A percentile compares a stretch with the other conserved stretches of the same genome.
phyloP scores from a whole-genome alignment of 1,284 basidiomycete species.

The Violaceomyces palustris region DNA sequence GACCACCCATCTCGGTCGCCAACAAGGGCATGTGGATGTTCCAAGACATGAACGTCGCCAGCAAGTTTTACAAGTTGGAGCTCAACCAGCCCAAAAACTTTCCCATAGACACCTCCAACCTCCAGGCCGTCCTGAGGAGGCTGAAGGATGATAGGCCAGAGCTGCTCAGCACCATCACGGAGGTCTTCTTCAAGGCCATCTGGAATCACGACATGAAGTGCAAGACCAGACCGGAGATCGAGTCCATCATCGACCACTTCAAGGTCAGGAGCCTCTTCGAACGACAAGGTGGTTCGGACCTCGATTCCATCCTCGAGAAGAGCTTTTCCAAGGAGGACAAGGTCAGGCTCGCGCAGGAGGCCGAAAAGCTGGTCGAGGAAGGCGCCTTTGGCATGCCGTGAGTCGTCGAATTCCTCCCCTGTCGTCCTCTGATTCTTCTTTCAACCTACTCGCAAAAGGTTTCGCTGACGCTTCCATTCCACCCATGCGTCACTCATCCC shows the following conservation, averaged over 20 bases:
- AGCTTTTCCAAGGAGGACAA: slow-evolving; percentile 8
- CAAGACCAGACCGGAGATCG: slow-evolving; percentile 17
- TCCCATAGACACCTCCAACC: slow-evolving; percentile 39
- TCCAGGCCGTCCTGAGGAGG: slow-evolving; percentile 28
- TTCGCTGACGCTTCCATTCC: too few species aligned
- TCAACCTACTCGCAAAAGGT: too few species aligned
- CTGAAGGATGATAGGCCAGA: slow-evolving; percentile 6
- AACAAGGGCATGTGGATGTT: slow-evolving; percentile 47
- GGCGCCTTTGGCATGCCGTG: slow-evolving; percentile 39
- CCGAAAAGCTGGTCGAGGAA: slow-evolving; percentile 17
- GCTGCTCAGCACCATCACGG: slow-evolving; percentile 11
- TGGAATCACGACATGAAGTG: slow-evolving; percentile 30
- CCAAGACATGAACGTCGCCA: slow-evolving; percentile 23
- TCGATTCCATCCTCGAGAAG: slow-evolving; percentile 4
- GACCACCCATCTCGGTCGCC: slow-evolving; percentile 40
- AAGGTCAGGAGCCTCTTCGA: not conserved
- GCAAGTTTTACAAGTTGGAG: slow-evolving; percentile 36
- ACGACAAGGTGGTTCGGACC: too few species aligned
- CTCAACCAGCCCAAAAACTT: slow-evolving; percentile 33
- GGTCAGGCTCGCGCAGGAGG: slow-evolving; percentile 13
- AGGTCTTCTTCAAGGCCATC: slow-evolving; percentile 26
- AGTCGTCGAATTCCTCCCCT: slow-evolving; percentile 4
- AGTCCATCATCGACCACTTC: slow-evolving; percentile 8
- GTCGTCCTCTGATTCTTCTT: not conserved
- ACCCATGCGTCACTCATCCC: too few species aligned